These are phyloP conservation scores for Cardamine occulta DNA, from an alignment of 345 rosid species.

Conservation along the genomic window DNA sequence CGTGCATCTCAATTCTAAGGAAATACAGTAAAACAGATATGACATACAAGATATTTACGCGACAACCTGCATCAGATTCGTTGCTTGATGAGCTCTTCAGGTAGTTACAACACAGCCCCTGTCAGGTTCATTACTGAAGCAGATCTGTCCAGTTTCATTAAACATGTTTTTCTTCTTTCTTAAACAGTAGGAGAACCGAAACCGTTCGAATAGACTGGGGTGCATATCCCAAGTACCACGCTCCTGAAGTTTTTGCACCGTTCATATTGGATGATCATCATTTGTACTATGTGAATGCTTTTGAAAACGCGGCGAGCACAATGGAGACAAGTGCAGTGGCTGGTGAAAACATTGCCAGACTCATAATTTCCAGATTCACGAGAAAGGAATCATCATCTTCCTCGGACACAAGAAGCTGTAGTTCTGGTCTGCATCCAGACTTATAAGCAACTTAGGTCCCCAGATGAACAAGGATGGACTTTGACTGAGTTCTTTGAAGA, in stretches of 20 bases:
- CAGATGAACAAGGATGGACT: constrained; percentile 5
- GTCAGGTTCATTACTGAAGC: neutral
- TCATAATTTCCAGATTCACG: constrained; percentile 64
- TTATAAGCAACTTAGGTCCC: constrained; percentile 45
- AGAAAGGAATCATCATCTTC: constrained; percentile 30
- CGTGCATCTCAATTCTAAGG: constrained; percentile 76
- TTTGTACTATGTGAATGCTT: constrained; percentile 86
- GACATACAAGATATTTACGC: constrained; percentile 81
- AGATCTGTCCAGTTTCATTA: neutral
- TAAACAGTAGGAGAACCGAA: constrained; percentile 60
- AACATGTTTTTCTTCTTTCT: neutral
- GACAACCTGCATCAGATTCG: constrained; percentile 59
- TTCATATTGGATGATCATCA: constrained; percentile 75
- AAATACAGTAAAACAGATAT: constrained; percentile 56
- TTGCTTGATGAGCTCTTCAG: constrained; percentile 83
- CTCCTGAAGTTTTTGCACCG: constrained; percentile 88
- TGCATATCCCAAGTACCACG: constrained; percentile 90
- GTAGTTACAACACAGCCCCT: constrained; percentile 42
- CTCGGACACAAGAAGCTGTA: constrained; percentile 43
- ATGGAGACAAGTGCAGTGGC: constrained; percentile 94
- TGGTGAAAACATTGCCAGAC: constrained; percentile 90
- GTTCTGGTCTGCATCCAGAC: constrained; percentile 50
- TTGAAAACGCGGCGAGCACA: constrained; percentile 93
- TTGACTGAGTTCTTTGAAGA: constrained; percentile 3
- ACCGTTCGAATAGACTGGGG: constrained; percentile 84